Evolutionary conservation across 2,329 filamentous ascomycete species (phyloP), one percentile per base, ranked within the genome.

Genomic region (Fusarium haematococcum): DNA sequence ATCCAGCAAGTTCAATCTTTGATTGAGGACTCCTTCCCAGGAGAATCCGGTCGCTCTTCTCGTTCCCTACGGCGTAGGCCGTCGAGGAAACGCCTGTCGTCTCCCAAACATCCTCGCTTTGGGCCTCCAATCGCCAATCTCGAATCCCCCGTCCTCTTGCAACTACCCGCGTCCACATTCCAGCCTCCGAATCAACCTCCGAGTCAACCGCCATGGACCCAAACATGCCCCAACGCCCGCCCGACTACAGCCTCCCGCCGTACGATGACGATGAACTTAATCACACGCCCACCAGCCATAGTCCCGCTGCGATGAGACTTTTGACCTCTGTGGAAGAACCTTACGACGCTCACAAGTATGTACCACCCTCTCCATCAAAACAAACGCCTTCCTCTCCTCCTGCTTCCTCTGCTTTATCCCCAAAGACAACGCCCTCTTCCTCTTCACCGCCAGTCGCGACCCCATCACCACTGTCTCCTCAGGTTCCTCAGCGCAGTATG

Each of bases 261-360:
- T 91, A 92, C 78, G 87, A 89, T 77, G 88, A 90, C 63, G 88
- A 90, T 61, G 74, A 80, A 60, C 65, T 77, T 69, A 83, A 88
- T 75, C 83, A 85, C 72, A 86, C 85, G 32, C 85, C 85, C 20
- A 84, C 83, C 43, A 84, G 85, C 68, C 83, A 85, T 65, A 88
- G 87, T 78, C 82, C 86, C 52, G 86, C 90, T 37, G 88, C 86
- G 70, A 87, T 92, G 64, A 87, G 91, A 77, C 83, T 92, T 77
- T 83, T 92, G 83, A 92, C 90, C 62, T 91, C 89, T 8, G 86
- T 90, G 80, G 90, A 92, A 78, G 90, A 91, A 56, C 83, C 87
- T n/a, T 75, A 79, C 77, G 84, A 83, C 83, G 85, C 72, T 65
- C 83, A 85, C 79, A 85, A 87, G 89, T 91, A 91, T 85, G 90